Evolutionary conservation across 2,329 filamentous ascomycete species (phyloP), one percentile per base, ranked within the genome.

Genomic region (Penicillium hordei): DNA sequence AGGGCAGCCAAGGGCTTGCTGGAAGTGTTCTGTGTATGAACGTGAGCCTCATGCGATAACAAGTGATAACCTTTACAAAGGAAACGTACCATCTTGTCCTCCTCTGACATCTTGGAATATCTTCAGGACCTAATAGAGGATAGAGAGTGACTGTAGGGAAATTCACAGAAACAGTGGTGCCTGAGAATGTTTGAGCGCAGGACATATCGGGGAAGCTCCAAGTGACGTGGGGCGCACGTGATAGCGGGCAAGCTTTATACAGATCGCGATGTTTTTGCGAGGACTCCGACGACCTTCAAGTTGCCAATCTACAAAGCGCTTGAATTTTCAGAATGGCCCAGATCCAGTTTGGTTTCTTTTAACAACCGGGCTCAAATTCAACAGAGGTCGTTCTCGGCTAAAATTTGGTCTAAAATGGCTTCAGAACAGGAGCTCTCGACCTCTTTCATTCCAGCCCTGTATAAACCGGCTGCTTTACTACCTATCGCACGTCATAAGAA

Each of bases 401-500:
- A 27, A 39, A 27, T 15, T 55, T 39, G 44, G 12, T 52, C 49
- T 27, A 63, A 61, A 62, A 80, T 79, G 77, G 72, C 74, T 59
- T 72, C 72, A 17, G 78, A 80, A 39, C 68, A 74, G 54, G 79
- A 80, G 46, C 63, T 79, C 15, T 76, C 76, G 4, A 70, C 76
- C 9, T 70, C 75, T 17, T 82, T 86, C 64, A 93, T 97, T 59
- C 89, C 91, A 23, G 87, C 91, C 21, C 81, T 97, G 17, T 90
- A 97, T 76, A 96, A 94, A 70, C 93, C 93, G 0, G 79, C 91
- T 4, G 83, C 89, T 8, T 79, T 97, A 2, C 82, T 99, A 2
- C 93, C 94, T 0, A 97, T 99, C 60, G 86, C 93, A 33, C 89
- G 89, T 64, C 89, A 97, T 67, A 86, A 86, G 61, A 83, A 94